Percentiles rank a stretch among this genome's conserved stretches.
Conservation (phyloP, 208 protist species). For the Leishmania amazonensis region DNA sequence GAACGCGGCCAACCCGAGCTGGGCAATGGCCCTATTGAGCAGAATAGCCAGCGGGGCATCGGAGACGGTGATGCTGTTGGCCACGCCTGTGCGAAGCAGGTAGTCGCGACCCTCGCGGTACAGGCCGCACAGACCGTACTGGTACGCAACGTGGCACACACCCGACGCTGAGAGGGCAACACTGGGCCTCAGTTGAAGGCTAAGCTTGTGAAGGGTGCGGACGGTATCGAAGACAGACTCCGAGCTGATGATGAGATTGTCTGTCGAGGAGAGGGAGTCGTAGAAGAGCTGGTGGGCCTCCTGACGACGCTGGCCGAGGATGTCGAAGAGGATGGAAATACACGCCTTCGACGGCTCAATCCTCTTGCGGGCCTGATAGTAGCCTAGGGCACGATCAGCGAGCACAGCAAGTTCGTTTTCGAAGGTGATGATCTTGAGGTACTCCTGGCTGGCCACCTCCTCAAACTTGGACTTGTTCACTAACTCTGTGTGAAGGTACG, state of each 20-base stretch:
- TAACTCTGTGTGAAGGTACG: constrained; percentile 53
- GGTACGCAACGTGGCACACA: constrained; percentile 74
- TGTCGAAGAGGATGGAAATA: constrained; percentile 63
- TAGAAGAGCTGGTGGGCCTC: constrained; percentile 76
- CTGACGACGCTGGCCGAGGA: constrained; percentile 68
- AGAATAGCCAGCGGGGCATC: constrained; percentile 54
- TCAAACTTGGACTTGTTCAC: constrained; percentile 62
- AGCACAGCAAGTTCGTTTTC: constrained; percentile 78
- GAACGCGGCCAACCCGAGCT: constrained; percentile 85
- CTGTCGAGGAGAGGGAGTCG: constrained; percentile 23
- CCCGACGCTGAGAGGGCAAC: constrained; percentile 24
- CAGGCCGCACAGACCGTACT: constrained; percentile 70
- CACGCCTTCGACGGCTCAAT: constrained; percentile 42
- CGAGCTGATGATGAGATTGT: constrained; percentile 43
- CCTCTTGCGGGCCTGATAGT: constrained; percentile 50
- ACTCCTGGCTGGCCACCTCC: constrained; percentile 37
- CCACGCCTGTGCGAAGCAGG: constrained; percentile 64
- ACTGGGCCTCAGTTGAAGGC: constrained; percentile 33
- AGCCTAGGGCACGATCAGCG: constrained; percentile 55
- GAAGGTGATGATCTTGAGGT: constrained; percentile 58
- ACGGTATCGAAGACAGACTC: constrained; percentile 66
- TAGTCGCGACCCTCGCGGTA: constrained; percentile 80
- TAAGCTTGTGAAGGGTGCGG: constrained; percentile 48
- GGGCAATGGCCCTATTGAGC: constrained; percentile 80
- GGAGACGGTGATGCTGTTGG: constrained; percentile 31